Evolutionary conservation across 306 rosid genomes (phyloP).

Genomic region (Castanea crenata): DNA sequence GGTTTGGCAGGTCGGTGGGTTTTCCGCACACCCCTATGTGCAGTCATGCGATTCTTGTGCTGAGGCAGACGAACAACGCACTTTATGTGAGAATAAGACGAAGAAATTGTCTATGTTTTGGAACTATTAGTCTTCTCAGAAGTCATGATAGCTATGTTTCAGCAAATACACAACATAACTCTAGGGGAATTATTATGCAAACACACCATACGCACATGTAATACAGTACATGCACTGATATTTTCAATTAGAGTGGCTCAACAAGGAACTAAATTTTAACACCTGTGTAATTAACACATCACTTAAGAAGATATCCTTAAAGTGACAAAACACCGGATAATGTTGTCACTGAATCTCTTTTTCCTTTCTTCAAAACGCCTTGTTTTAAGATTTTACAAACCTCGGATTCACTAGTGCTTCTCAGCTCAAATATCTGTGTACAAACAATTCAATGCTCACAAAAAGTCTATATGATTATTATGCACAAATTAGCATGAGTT

Average conservation of each 20-base stretch:
- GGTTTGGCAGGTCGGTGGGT: too few species aligned
- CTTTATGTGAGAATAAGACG: too few species aligned
- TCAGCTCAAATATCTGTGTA: background rate
- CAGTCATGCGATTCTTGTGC: too few species aligned
- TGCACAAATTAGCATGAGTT: background rate
- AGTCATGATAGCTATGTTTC: too few species aligned
- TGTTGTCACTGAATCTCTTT: background rate
- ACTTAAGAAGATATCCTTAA: background rate
- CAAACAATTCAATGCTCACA: background rate
- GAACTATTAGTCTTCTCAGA: too few species aligned
- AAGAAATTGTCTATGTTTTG: too few species aligned
- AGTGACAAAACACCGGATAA: background rate
- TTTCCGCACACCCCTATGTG: too few species aligned
- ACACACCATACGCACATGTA: too few species aligned
- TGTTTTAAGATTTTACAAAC: background rate
- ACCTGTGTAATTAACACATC: background rate
- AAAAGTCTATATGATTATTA: background rate
- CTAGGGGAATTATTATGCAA: too few species aligned
- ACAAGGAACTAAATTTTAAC: background rate
- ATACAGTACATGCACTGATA: too few species aligned
- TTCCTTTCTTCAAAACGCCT: background rate
- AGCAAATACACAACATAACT: too few species aligned
- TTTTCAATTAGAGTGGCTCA: background rate
- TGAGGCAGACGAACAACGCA: too few species aligned
- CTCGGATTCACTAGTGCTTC: background rate